Percentiles rank a stretch among this genome's conserved stretches.
These are phyloP conservation scores for Fusarium praegraminearum DNA, from an alignment of 2,329 filamentous ascomycete genomes.

Conservation along the genomic window DNA sequence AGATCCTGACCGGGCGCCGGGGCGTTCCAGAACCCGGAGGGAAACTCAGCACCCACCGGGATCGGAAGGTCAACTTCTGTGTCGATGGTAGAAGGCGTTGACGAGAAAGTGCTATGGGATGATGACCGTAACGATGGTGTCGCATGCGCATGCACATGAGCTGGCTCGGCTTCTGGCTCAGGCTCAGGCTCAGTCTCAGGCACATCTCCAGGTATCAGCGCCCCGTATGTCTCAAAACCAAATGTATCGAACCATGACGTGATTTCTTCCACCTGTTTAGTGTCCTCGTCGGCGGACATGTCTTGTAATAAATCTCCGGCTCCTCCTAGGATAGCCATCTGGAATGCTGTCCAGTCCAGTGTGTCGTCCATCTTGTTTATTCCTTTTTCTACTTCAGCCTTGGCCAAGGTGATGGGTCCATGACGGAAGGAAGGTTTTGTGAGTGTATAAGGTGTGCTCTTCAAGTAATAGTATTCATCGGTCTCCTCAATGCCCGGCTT, in stretches of 20 bases:
- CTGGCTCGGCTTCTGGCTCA: conserved; percentile 3
- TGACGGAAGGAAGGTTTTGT: conserved; percentile 65
- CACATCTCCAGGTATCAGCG: conserved; percentile 50
- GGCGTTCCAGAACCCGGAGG: conserved; percentile 52
- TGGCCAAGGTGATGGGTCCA: conserved; percentile 66
- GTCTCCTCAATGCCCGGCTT: conserved; percentile 50
- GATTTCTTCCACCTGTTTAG: conserved; percentile 58
- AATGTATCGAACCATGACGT: conserved; percentile 65
- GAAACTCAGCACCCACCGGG: conserved; percentile 52
- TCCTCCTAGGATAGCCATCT: conserved; percentile 72
- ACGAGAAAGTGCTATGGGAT: conserved; percentile 43
- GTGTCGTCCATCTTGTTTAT: conserved; percentile 59
- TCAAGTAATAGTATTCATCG: conserved; percentile 62
- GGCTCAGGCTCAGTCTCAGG: conserved; percentile 4
- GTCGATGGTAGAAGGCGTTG: conserved; percentile 49
- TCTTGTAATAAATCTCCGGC: conserved; percentile 64
- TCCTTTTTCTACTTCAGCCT: conserved; percentile 56
- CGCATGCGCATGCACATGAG: background rate
- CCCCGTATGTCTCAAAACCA: conserved; percentile 59
- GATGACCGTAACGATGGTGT: conserved; percentile 40
- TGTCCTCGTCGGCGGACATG: conserved; percentile 58
- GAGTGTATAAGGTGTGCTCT: conserved; percentile 62
- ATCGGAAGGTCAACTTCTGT: conserved; percentile 55
- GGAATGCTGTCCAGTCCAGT: conserved; percentile 73
- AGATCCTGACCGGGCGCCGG: conserved; percentile 34